Conservation (phyloP, 345 rosid species). For the Triadica sebifera region DNA sequence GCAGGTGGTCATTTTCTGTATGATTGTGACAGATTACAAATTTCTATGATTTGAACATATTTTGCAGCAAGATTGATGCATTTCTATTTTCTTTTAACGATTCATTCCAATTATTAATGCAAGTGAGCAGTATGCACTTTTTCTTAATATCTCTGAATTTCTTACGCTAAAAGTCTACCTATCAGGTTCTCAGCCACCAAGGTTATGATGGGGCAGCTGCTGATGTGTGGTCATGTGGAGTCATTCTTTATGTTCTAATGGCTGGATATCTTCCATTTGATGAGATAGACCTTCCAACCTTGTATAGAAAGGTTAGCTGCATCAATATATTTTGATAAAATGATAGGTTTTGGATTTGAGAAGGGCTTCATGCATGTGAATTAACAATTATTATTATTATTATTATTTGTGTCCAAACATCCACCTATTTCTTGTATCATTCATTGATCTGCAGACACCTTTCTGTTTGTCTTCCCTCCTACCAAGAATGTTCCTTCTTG, state of each 20-base stretch:
- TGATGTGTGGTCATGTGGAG: constrained; percentile 98
- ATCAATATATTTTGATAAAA: constrained; percentile 8
- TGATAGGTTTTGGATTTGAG: constrained; percentile 5
- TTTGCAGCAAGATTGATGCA: neutral
- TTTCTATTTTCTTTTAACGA: constrained; percentile 4
- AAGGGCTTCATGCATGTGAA: neutral
- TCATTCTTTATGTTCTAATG: constrained; percentile 77
- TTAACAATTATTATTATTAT: neutral
- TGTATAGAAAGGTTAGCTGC: constrained; percentile 63
- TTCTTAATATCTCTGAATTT: constrained; percentile 7
- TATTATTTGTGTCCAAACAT: no score
- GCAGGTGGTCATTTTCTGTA: no score
- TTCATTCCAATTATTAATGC: neutral
- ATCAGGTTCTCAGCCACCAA: constrained; percentile 54
- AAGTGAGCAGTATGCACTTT: neutral
- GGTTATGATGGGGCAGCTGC: constrained; percentile 95
- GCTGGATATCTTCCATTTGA: constrained; percentile 88
- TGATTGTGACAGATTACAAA: no score
- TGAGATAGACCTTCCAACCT: constrained; percentile 69
- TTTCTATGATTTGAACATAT: no score
- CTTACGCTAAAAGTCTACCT: constrained; percentile 14
- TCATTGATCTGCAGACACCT: constrained; percentile 2
- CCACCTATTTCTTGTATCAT: neutral
- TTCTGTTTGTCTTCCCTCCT: neutral
- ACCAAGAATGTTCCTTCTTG: constrained; percentile 2